phyloP scores from a whole-genome alignment of 2,329 filamentous ascomycete species.

The Fusarium oxysporum region DNA sequence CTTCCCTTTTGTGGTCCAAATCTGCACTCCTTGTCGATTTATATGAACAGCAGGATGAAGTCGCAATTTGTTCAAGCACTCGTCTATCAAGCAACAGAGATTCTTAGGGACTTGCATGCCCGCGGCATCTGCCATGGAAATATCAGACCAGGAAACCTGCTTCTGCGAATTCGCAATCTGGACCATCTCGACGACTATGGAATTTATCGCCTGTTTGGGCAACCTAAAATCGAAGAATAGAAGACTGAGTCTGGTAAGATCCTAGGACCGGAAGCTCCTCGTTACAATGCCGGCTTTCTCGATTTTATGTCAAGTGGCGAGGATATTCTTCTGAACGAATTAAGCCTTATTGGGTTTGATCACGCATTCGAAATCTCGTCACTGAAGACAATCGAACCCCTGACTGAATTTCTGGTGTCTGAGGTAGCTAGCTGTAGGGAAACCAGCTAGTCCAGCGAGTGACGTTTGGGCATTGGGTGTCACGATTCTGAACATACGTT shows the following conservation, averaged over 20 bases:
- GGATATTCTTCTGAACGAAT: neutral
- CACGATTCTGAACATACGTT: neutral
- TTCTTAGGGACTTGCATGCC: neutral
- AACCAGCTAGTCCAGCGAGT: neutral
- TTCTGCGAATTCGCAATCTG: neutral
- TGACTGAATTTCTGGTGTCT: neutral
- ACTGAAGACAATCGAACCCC: fast-evolving
- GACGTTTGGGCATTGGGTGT: neutral
- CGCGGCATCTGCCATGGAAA: neutral
- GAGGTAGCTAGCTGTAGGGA: neutral
- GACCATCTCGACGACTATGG: neutral
- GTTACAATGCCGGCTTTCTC: neutral
- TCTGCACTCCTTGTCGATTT: neutral
- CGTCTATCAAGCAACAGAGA: neutral
- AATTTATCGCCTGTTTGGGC: neutral
- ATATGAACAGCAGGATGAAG: neutral
- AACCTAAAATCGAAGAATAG: neutral
- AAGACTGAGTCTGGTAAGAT: neutral
- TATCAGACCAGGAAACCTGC: neutral
- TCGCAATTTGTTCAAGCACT: neutral
- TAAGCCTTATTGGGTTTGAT: neutral
- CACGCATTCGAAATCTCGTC: neutral
- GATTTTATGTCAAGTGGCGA: neutral
- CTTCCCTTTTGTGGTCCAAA: neutral
- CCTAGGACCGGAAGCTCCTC: neutral